Conservation (phyloP, 2,329 filamentous ascomycete species). For the Fusarium chaquense region DNA sequence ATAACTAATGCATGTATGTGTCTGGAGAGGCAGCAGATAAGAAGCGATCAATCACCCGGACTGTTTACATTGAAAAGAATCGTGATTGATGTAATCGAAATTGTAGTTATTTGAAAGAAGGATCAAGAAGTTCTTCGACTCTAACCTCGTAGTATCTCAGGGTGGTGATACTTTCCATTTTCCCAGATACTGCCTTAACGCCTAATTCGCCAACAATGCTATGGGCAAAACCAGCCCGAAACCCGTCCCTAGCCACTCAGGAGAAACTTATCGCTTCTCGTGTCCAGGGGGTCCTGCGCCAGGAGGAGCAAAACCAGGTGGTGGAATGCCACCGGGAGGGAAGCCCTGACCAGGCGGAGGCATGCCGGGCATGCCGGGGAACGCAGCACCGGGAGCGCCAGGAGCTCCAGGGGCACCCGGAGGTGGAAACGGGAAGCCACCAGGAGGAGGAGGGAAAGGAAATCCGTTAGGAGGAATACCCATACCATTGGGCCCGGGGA, state of each 20-base stretch:
- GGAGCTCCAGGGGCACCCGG: conserved; percentile 53
- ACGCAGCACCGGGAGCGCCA: conserved; percentile 47
- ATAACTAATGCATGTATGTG: conserved; percentile 22
- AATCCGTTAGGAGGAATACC: conserved; percentile 57
- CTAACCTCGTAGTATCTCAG: conserved; percentile 11
- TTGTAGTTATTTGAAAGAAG: neutral
- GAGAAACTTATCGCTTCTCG: conserved; percentile 53
- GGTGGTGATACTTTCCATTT: conserved; percentile 22
- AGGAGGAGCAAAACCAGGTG: conserved; percentile 53
- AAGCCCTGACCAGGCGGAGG: conserved; percentile 60
- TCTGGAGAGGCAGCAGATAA: conserved; percentile 23
- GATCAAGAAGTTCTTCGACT: conserved; percentile 4
- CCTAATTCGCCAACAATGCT: conserved; percentile 51
- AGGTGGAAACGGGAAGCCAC: conserved; percentile 54
- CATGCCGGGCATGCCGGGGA: conserved; percentile 54
- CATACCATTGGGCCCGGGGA: conserved; percentile 60
- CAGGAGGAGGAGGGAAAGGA: conserved; percentile 50
- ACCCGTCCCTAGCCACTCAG: conserved; percentile 3
- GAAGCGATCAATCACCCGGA: neutral
- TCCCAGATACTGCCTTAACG: conserved; percentile 47
- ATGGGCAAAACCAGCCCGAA: conserved; percentile 38
- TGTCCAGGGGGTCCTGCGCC: conserved; percentile 55
- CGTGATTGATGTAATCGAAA: neutral
- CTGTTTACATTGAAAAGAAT: neutral
- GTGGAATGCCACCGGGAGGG: conserved; percentile 52